phyloP scores from a whole-genome alignment of 2,329 filamentous ascomycete species.

The Davidsoniella neocaledoniae region DNA sequence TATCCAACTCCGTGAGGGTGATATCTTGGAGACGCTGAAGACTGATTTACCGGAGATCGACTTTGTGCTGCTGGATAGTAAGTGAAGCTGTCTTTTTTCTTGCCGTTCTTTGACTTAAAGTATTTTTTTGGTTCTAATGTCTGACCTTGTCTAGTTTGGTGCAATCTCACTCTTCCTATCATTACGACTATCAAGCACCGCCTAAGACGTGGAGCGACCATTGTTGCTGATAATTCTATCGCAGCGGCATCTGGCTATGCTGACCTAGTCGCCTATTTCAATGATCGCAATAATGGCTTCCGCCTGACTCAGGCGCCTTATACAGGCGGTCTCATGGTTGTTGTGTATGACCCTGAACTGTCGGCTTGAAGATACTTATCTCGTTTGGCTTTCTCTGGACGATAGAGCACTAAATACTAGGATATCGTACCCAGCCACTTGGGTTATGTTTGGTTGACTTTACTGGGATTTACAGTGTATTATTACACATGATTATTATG shows the following conservation, averaged over 20 bases:
- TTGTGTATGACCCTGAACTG: slow-evolving; percentile 14
- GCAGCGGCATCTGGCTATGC: slow-evolving; percentile 23
- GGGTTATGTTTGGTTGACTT: too few species aligned
- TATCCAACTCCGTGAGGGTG: slow-evolving; percentile 41
- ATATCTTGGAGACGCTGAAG: slow-evolving; percentile 36
- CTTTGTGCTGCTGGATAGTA: slow-evolving; percentile 43
- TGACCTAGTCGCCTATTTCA: slow-evolving; percentile 31
- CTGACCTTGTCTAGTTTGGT: slow-evolving; percentile 30
- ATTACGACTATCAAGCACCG: slow-evolving; percentile 29
- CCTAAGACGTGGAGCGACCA: slow-evolving; percentile 28
- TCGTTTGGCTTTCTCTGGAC: too few species aligned
- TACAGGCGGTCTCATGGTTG: slow-evolving; percentile 19
- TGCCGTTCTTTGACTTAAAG: too few species aligned
- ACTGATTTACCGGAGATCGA: slow-evolving; percentile 33
- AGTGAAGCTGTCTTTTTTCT: slow-evolving; percentile 18
- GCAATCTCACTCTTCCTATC: slow-evolving; percentile 34
- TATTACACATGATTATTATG: too few species aligned
- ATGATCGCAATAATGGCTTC: slow-evolving; percentile 30
- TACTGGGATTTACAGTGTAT: too few species aligned
- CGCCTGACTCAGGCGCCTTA: slow-evolving; percentile 22
- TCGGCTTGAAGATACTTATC: background rate
- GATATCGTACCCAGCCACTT: too few species aligned
- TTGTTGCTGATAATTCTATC: slow-evolving; percentile 33
- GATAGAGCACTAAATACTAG: too few species aligned
- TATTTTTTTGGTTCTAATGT: background rate